Evolutionary conservation across 805 yeast genomes (phyloP).

Genomic region (Teunomyces lycoperdinae): DNA sequence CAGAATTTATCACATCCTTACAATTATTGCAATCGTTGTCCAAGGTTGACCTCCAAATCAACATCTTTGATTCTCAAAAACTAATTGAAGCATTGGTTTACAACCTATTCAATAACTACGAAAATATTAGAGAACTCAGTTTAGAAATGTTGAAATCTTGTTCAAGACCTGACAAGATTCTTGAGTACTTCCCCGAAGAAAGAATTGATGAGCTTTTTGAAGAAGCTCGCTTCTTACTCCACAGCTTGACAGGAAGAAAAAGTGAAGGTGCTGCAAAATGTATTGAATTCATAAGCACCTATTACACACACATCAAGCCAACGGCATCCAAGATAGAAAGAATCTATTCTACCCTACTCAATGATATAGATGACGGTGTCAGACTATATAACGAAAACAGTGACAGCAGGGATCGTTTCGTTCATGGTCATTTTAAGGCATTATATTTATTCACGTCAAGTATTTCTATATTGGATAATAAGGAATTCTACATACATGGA

Average conservation of each 20-base stretch:
- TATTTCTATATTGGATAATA: neutral
- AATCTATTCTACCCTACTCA: neutral
- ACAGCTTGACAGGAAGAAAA: conserved; percentile 52
- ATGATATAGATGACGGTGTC: neutral
- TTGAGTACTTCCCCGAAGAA: neutral
- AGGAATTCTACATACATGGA: conserved; percentile 2
- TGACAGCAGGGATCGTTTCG: conserved; percentile 5
- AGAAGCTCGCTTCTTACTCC: conserved; percentile 17
- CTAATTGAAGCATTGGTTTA: conserved; percentile 53
- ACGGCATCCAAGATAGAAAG: neutral
- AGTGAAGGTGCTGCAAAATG: conserved; percentile 80
- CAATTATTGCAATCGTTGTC: conserved; percentile 13
- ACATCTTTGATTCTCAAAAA: neutral
- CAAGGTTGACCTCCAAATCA: conserved; percentile 24
- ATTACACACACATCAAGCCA: conserved; percentile 3
- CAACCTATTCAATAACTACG: conserved; percentile 66
- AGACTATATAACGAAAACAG: neutral
- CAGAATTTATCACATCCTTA: conserved; percentile 22
- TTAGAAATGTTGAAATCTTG: conserved; percentile 45
- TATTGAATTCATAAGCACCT: conserved; percentile 46
- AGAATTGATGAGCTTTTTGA: neutral
- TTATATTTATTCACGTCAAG: conserved; percentile 42
- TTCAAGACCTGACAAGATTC: neutral
- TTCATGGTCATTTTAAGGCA: conserved; percentile 72
- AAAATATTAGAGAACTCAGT: conserved; percentile 64